Evolutionary conservation across 305 asterid genomes (phyloP).

Genomic region (Stenogyne calaminthoides): DNA sequence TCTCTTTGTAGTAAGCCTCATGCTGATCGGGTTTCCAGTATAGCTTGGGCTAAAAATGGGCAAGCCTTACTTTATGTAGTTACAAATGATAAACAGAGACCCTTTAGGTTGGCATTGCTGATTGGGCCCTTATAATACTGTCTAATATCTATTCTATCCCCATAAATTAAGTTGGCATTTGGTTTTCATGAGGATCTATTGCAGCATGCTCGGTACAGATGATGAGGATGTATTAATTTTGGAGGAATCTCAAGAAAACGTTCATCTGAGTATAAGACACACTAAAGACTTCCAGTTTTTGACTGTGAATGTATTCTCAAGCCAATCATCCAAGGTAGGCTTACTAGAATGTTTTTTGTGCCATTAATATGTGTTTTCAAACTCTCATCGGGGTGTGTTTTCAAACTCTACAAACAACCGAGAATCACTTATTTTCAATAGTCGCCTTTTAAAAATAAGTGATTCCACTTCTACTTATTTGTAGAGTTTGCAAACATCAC

Average conservation of each 20-base stretch:
- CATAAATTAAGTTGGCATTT: slow-evolving; percentile 26
- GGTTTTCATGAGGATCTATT: slow-evolving; percentile 59
- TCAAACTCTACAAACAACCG: no score
- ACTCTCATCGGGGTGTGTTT: no score
- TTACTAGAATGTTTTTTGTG: slow-evolving; percentile 23
- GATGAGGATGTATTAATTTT: slow-evolving; percentile 67
- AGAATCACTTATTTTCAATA: no score
- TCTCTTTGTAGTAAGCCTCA: slow-evolving; percentile 76
- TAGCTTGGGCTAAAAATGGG: slow-evolving; percentile 95
- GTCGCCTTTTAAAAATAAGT: no score
- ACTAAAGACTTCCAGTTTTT: slow-evolving; percentile 81
- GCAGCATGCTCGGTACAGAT: slow-evolving; percentile 73
- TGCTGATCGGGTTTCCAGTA: slow-evolving; percentile 71
- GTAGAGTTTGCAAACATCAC: no score
- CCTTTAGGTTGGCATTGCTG: slow-evolving; percentile 65
- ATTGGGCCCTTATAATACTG: background rate
- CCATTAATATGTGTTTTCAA: background rate
- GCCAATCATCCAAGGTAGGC: slow-evolving; percentile 82
- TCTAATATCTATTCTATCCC: slow-evolving; percentile 22
- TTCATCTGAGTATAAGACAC: slow-evolving; percentile 63
- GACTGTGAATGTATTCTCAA: slow-evolving; percentile 65
- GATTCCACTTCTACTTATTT: no score
- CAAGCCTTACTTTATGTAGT: slow-evolving; percentile 79
- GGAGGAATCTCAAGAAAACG: slow-evolving; percentile 76
- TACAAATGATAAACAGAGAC: slow-evolving; percentile 83